Conservation (phyloP, 305 asterid genomes). For the Fraxinus paxiana region DNA sequence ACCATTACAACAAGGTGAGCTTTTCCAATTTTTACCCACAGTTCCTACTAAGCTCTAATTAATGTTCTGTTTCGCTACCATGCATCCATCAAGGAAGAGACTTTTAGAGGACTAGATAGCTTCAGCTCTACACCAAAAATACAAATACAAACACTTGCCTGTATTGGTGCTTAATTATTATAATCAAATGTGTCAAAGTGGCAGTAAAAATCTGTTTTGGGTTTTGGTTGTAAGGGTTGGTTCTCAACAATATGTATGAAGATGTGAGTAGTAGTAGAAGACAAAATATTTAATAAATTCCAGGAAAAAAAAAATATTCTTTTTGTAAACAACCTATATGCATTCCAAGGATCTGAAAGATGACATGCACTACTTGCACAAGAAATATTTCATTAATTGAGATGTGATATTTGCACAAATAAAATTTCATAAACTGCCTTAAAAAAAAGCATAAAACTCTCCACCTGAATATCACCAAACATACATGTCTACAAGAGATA, state of each 20-base stretch:
- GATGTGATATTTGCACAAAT: not conserved
- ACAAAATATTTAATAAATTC: not conserved
- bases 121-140: not conserved
- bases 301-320: not conserved
- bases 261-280: not conserved
- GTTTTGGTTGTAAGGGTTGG: not conserved
- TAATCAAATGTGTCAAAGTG: not conserved
- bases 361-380: not conserved
- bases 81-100: not conserved
- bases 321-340: not conserved
- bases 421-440: slow-evolving; percentile 10
- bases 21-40: slow-evolving; percentile 6
- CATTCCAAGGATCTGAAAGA: not conserved
- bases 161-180: slow-evolving; percentile 4
- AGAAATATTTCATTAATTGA: not conserved
- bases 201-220: not conserved
- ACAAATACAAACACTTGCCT: slow-evolving; percentile 1
- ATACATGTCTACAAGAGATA: slow-evolving; percentile 2
- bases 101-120: slow-evolving; percentile 1
- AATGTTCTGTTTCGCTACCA: not conserved
- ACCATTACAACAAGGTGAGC: not conserved
- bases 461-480: not conserved
- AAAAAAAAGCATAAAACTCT: not conserved
- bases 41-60: slow-evolving; percentile 1
- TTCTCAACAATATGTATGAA: not conserved